Evolutionary conservation across 257 asterid species (phyloP).

Genomic region (Gentiana macrophylla): DNA sequence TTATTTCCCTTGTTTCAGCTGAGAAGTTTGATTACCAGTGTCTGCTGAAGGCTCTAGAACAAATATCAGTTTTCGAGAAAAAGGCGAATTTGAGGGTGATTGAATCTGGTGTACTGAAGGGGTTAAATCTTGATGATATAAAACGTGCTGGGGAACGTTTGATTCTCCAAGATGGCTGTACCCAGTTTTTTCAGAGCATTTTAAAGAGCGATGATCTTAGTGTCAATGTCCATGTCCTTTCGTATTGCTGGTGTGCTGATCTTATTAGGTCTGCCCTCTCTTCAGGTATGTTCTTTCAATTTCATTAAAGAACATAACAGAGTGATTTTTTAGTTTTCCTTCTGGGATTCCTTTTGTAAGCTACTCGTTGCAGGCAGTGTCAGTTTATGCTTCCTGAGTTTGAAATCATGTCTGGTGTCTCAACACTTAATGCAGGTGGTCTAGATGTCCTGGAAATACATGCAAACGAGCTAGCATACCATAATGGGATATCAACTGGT

Average conservation of each 20-base stretch:
- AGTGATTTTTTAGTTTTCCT: too few species aligned
- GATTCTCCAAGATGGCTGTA: conserved; percentile 78
- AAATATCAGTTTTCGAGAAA: conserved; percentile 66
- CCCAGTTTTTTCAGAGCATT: conserved; percentile 43
- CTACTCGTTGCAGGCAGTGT: too few species aligned
- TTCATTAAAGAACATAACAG: not conserved
- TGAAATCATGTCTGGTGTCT: not conserved
- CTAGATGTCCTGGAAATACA: conserved; percentile 38
- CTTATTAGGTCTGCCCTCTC: conserved; percentile 83
- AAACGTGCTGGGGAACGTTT: conserved; percentile 75
- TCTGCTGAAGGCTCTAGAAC: conserved; percentile 49
- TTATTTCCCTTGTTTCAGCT: conserved; percentile 30
- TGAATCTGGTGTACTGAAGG: conserved; percentile 79
- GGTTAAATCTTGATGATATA: conserved; percentile 74
- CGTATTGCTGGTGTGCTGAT: conserved; percentile 97
- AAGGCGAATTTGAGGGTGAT: conserved; percentile 66
- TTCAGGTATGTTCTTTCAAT: conserved; percentile 42
- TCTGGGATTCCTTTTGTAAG: too few species aligned
- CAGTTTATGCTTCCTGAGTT: too few species aligned
- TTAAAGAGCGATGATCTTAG: conserved; percentile 40
- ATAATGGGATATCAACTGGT: conserved; percentile 65
- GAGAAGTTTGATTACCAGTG: conserved; percentile 50
- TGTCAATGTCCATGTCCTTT: conserved; percentile 65
- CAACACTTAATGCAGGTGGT: conserved; percentile 41
- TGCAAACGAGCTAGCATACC: conserved; percentile 64